A percentile compares a stretch with the other conserved stretches of the same genome.
Conservation (phyloP, 805 yeast genomes). For the Danielia oregonensis region DNA sequence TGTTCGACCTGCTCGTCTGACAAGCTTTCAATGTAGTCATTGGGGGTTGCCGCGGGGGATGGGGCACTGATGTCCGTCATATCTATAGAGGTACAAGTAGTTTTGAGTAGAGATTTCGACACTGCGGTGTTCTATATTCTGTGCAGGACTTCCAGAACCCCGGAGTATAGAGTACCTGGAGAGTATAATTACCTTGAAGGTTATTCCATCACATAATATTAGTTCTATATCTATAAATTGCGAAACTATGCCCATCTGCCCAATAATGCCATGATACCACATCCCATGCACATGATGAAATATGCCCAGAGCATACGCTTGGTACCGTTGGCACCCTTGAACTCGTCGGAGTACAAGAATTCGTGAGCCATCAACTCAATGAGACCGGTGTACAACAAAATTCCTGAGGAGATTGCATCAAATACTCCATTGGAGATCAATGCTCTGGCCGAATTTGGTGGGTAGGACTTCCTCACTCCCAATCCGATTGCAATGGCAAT, state of each 20-base stretch:
- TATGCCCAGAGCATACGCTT: slow-evolving; percentile 22
- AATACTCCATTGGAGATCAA: slow-evolving; percentile 32
- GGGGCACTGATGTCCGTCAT: slow-evolving; percentile 21
- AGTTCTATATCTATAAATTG: neutral
- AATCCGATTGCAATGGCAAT: slow-evolving; percentile 34
- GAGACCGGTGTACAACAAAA: slow-evolving; percentile 33
- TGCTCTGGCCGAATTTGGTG: slow-evolving; percentile 30
- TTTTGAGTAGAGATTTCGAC: too few species aligned
- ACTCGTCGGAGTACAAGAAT: slow-evolving; percentile 30
- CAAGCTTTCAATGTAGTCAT: slow-evolving; percentile 40
- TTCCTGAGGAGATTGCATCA: slow-evolving; percentile 34
- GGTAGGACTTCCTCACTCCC: slow-evolving; percentile 30
- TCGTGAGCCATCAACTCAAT: slow-evolving; percentile 40
- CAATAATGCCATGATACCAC: slow-evolving; percentile 30
- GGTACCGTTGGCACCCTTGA: slow-evolving; percentile 19
- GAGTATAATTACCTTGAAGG: too few species aligned
- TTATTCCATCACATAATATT: too few species aligned
- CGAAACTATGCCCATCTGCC: slow-evolving; percentile 30
- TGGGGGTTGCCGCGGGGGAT: slow-evolving; percentile 31
- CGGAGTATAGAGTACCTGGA: too few species aligned
- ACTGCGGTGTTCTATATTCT: too few species aligned
- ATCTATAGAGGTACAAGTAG: neutral
- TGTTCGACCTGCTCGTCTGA: slow-evolving; percentile 41
- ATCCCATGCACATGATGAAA: slow-evolving; percentile 22
- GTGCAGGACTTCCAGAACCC: too few species aligned